Evolutionary conservation across 495 filamentous ascomycete genomes (phyloP).

Genomic region (Trichoderma reesei): DNA sequence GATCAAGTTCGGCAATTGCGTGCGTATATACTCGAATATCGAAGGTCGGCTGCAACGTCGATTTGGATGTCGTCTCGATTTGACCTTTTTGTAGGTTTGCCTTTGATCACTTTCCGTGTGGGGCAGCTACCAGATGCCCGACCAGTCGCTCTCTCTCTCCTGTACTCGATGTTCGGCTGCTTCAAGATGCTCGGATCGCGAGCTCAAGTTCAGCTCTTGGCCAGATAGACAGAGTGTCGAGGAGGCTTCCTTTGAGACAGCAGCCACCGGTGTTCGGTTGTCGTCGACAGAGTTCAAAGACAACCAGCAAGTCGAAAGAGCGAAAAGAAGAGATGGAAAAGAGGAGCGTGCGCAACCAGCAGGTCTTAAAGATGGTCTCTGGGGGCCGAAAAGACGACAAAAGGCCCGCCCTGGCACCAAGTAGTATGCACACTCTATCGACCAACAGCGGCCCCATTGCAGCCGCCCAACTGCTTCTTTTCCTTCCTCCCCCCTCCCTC

Average conservation of each 20-base stretch:
- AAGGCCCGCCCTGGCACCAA: neutral
- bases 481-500: neutral
- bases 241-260: neutral
- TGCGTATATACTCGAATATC: neutral
- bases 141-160: neutral
- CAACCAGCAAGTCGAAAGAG: neutral
- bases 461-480: conserved; percentile 3
- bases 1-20: neutral
- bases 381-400: neutral
- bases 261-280: neutral
- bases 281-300: neutral
- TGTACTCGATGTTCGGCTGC: neutral
- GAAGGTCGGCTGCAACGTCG: neutral
- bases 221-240: too few relatives aligned
- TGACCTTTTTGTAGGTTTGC: neutral
- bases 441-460: neutral
- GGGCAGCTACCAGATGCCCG: neutral
- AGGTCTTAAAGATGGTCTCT: neutral
- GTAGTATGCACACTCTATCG: neutral
- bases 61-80: neutral
- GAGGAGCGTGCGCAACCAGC: neutral
- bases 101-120: neutral
- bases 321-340: neutral
- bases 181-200: too few relatives aligned
- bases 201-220: too few relatives aligned